Evolutionary conservation across 2,329 filamentous ascomycete species (phyloP).

Genomic region (Pestalotiopsis sp.): DNA sequence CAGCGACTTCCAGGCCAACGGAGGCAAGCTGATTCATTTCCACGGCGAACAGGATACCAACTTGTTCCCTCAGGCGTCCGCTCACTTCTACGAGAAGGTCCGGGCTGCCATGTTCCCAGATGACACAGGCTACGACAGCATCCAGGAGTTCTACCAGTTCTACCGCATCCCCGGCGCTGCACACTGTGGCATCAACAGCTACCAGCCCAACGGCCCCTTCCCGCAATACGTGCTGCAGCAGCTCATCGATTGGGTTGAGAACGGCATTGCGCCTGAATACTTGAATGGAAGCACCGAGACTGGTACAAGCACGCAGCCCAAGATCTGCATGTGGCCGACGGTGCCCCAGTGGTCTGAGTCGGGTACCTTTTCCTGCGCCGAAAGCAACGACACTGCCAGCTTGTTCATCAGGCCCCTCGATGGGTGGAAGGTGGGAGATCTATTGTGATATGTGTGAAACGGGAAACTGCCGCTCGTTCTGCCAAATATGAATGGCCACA

Average conservation of each 20-base stretch:
- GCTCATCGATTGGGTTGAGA: conserved; percentile 69
- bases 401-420: too few relatives aligned
- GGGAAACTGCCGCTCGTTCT: too few relatives aligned
- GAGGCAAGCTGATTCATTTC: conserved; percentile 60
- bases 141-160: conserved; percentile 55
- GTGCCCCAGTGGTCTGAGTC: too few relatives aligned
- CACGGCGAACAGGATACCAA: conserved; percentile 59
- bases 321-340: too few relatives aligned
- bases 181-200: conserved; percentile 49
- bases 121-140: conserved; percentile 37
- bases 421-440: too few relatives aligned
- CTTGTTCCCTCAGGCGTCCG: conserved; percentile 54
- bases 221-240: conserved; percentile 67
- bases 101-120: conserved; percentile 50
- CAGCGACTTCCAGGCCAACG: conserved; percentile 47
- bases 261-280: conserved; percentile 43
- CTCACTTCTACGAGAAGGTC: conserved; percentile 58
- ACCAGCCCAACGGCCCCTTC: conserved; percentile 44
- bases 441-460: too few relatives aligned
- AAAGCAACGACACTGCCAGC: too few relatives aligned
- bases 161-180: conserved; percentile 56
- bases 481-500: too few relatives aligned
- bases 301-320: too few relatives aligned
- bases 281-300: conserved; percentile 31
- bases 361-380: too few relatives aligned